Base-by-base conservation (phyloP, 805 yeast species). In the Tetrapisispora phaffii region DNA sequence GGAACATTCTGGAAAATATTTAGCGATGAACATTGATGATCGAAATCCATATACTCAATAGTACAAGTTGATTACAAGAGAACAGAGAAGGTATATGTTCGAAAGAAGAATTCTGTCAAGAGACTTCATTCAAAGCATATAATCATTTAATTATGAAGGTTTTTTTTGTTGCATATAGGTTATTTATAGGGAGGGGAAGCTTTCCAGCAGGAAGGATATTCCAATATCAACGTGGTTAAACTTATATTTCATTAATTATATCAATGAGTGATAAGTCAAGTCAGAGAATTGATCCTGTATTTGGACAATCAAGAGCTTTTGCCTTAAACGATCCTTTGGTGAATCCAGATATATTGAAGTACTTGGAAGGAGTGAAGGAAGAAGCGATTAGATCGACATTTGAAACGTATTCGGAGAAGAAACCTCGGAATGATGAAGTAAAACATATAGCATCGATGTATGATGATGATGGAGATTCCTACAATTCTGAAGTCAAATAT, bases 231-330 rank as follows among this genome's bases (percentile, higher is more conserved):
- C n/a, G n/a, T n/a, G n/a, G n/a, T n/a, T n/a, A n/a, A n/a, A n/a
- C n/a, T n/a, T n/a, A n/a, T n/a, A n/a, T n/a, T n/a, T n/a, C n/a
- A n/a, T n/a, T n/a, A n/a, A n/a, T n/a, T n/a, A 28, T 12, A 28
- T 28, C 7, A 9, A 38, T 38, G 41, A 28, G 33, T 38, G 31
- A 38, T 12, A 13, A 38, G 3, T 7, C 23, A 12, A 38, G 28
- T 28, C 42, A 41, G 15, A 20, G 19, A 9, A 15, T 42, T 15
- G 65, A 62, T 44, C 51, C 59, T 1, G 29, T 52, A 10, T 62
- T 60, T 53, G 67, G 67, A 2, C 67, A 62, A 46, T 42, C 47
- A 2, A 45, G 55, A 16, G 66, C 54, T 4, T 62, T 63, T 47
- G 55, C 54, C 3, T 34, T 60, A 9, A 47, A 49, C 23, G 59